Conservation (phyloP, 495 filamentous ascomycete species). For the Stereocaulon alpinum region DNA sequence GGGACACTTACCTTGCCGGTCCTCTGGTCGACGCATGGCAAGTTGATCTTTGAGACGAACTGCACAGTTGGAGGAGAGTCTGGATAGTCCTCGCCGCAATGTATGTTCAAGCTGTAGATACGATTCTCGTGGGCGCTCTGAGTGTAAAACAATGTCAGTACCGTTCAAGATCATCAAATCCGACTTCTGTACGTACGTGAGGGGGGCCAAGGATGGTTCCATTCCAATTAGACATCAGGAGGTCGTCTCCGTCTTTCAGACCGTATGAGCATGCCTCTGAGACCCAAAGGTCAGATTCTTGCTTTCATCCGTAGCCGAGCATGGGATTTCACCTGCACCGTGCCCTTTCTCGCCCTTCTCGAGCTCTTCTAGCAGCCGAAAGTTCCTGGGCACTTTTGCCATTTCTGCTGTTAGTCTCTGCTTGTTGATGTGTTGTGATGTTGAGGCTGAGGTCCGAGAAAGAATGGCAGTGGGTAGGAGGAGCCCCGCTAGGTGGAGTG, state of each 20-base stretch:
- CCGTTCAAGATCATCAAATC: conserved; percentile 3
- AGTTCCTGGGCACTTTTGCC: conserved; percentile 92
- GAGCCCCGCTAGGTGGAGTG: not conserved
- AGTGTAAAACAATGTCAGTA: conserved; percentile 10
- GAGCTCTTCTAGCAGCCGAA: conserved; percentile 89
- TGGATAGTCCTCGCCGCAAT: conserved; percentile 86
- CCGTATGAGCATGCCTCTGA: conserved; percentile 95
- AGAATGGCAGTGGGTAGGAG: not conserved
- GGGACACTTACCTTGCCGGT: conserved; percentile 49
- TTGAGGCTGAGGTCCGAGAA: not conserved
- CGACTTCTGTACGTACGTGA: conserved; percentile 53
- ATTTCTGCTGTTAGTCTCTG: conserved; percentile 32
- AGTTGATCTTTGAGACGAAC: conserved; percentile 88
- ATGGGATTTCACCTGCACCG: conserved; percentile 62
- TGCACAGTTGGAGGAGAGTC: conserved; percentile 78
- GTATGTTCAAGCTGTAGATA: conserved; percentile 95
- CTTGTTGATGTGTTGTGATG: not conserved
- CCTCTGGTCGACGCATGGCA: conserved; percentile 75
- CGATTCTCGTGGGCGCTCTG: conserved; percentile 96
- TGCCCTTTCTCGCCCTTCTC: conserved; percentile 98
- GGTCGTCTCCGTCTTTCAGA: conserved; percentile 85
- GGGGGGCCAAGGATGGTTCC: conserved; percentile 94
- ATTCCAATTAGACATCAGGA: conserved; percentile 98
- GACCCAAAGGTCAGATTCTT: conserved; percentile 14
- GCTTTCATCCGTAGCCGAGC: conserved; percentile 1